Conservation (phyloP, 1,284 basidiomycete genomes). For the Porphyrellus sp. region DNA sequence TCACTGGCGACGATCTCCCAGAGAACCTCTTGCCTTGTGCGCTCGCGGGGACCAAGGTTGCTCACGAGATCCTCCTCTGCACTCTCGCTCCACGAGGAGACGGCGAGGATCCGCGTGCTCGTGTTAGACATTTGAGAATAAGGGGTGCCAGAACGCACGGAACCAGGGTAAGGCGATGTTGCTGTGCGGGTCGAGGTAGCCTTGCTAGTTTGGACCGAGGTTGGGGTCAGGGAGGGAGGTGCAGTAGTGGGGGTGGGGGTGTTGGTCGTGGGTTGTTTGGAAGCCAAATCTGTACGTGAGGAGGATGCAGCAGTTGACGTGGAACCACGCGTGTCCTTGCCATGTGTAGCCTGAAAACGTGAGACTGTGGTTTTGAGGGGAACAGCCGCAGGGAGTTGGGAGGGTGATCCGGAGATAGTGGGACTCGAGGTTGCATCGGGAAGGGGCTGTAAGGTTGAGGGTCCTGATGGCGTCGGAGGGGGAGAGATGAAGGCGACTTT, state of each 20-base stretch:
- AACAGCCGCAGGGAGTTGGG: conserved; percentile 34
- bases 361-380: conserved; percentile 62
- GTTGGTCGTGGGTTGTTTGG: conserved; percentile 35
- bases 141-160: conserved; percentile 73
- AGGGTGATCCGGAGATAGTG: conserved; percentile 40
- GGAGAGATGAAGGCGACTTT: conserved; percentile 84
- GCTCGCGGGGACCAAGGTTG: conserved; percentile 88
- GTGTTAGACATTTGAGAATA: conserved; percentile 70
- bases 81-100: conserved; percentile 92
- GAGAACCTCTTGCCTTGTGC: conserved; percentile 94
- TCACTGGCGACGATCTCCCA: conserved; percentile 98
- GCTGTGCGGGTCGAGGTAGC: conserved; percentile 58
- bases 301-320: conserved; percentile 58
- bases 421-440: conserved; percentile 37
- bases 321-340: conserved; percentile 64
- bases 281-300: conserved; percentile 48
- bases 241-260: conserved; percentile 43
- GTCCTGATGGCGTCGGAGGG: conserved; percentile 55
- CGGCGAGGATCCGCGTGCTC: conserved; percentile 72
- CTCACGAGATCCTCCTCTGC: conserved; percentile 93
- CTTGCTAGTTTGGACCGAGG: conserved; percentile 35
- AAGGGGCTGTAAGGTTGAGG: conserved; percentile 37
- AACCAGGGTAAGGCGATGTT: conserved; percentile 60
- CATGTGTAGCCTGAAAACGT: conserved; percentile 69
- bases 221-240: conserved; percentile 45